phyloP scores from a whole-genome alignment of 2,329 filamentous ascomycete species.

The Penicillium fuscoglaucum region DNA sequence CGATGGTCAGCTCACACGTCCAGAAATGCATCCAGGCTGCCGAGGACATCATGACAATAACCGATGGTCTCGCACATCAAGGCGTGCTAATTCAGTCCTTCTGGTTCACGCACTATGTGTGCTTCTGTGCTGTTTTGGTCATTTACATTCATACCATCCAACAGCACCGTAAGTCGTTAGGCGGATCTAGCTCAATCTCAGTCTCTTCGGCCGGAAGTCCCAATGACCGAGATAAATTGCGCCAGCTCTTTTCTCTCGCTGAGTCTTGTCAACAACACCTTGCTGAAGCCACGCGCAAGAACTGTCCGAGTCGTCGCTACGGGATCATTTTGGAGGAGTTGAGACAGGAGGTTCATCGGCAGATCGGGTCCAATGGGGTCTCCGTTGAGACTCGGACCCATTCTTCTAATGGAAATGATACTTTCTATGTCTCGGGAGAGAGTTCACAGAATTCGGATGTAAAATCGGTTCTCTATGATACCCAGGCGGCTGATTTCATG shows the following conservation, averaged over 20 bases:
- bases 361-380: constrained; percentile 27
- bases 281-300: constrained; percentile 48
- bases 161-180: constrained; percentile 31
- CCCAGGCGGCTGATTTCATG: constrained; percentile 19
- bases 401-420: neutral
- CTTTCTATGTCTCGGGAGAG: neutral
- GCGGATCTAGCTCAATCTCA: constrained; percentile 1
- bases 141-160: constrained; percentile 47
- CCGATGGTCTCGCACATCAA: constrained; percentile 39
- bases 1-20: constrained; percentile 39
- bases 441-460: neutral
- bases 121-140: constrained; percentile 45
- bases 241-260: constrained; percentile 44
- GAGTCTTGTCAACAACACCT: constrained; percentile 50
- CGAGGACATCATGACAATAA: constrained; percentile 40
- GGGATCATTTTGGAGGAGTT: constrained; percentile 52
- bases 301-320: constrained; percentile 50
- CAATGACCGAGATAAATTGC: constrained; percentile 24
- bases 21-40: constrained; percentile 48
- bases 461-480: constrained; percentile 12
- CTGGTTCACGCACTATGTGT: constrained; percentile 48
- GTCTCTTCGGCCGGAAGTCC: constrained; percentile 23
- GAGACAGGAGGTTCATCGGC: constrained; percentile 43
- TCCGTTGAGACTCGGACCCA: neutral
- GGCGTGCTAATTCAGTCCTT: constrained; percentile 42